phyloP scores from a whole-genome alignment of 1,284 basidiomycete genomes.

The Schizophyllum amplum region DNA sequence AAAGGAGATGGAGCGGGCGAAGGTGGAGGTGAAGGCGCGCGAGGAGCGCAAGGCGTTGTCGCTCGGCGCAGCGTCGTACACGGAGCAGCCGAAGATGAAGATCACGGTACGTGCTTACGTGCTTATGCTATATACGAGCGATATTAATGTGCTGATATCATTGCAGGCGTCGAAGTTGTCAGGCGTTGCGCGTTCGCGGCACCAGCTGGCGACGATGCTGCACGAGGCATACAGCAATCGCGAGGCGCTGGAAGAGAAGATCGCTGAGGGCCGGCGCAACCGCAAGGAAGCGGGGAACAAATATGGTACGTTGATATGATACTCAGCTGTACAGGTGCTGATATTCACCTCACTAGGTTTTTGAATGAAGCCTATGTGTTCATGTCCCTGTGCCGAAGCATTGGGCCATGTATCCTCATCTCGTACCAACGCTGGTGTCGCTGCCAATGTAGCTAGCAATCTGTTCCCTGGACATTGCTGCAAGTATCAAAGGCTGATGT shows the following conservation, averaged over 20 bases:
- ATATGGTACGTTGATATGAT: slow-evolving; percentile 46
- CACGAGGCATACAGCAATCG: slow-evolving; percentile 74
- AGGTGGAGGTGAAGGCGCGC: slow-evolving; percentile 56
- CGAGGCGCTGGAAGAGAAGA: slow-evolving; percentile 69
- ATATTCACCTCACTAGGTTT: not conserved
- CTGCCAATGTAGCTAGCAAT: no score
- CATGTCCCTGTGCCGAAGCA: no score
- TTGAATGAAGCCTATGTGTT: no score
- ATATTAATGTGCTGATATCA: no score
- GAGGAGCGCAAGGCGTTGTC: slow-evolving; percentile 71
- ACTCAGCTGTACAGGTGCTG: not conserved
- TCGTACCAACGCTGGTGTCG: no score
- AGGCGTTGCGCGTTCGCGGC: slow-evolving; percentile 58
- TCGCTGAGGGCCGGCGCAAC: slow-evolving; percentile 71
- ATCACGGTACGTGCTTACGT: slow-evolving; percentile 48
- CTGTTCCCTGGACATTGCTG: no score
- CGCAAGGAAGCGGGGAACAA: slow-evolving; percentile 82
- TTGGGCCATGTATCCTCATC: no score
- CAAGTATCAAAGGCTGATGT: no score
- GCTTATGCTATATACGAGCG: no score
- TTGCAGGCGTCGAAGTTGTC: slow-evolving; percentile 59
- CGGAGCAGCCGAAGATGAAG: slow-evolving; percentile 59
- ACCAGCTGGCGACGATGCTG: slow-evolving; percentile 69
- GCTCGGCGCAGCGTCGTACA: slow-evolving; percentile 29
- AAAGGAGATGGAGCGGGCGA: slow-evolving; percentile 68